Percentiles rank a stretch among this genome's conserved stretches.
Evolutionary conservation across 2,329 filamentous ascomycete genomes (phyloP).

Genomic region (Stagonosporopsis rhizophila): DNA sequence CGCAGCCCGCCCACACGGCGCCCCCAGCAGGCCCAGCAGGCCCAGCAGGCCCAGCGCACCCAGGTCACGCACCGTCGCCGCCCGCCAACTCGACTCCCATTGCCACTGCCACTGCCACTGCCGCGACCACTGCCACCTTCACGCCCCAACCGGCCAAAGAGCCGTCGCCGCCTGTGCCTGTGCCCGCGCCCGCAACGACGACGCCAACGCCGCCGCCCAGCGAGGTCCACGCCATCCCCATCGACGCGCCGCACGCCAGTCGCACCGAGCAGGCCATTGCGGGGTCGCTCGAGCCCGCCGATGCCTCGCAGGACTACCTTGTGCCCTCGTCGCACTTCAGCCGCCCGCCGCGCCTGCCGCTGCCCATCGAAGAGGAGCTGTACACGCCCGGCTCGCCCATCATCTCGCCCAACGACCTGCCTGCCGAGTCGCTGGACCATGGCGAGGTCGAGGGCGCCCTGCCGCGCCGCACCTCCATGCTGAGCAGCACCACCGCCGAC

Average conservation of each 20-base stretch:
- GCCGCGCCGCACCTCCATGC: slow-evolving; percentile 63
- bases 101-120: slow-evolving; percentile 37
- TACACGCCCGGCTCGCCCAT: slow-evolving; percentile 92
- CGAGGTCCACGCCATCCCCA: slow-evolving; percentile 47
- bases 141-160: no score
- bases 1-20: not conserved
- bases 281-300: slow-evolving; percentile 38
- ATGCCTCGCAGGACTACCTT: slow-evolving; percentile 48
- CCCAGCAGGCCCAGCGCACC: not conserved
- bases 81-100: not conserved
- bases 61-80: not conserved
- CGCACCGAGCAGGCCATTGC: slow-evolving; percentile 18
- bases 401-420: slow-evolving; percentile 71
- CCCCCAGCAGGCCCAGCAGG: slow-evolving; percentile 3
- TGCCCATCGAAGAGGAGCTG: slow-evolving; percentile 91
- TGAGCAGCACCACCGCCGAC: slow-evolving; percentile 68
- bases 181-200: slow-evolving; percentile 26
- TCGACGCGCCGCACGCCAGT: slow-evolving; percentile 30
- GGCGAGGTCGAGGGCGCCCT: slow-evolving; percentile 57
- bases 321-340: slow-evolving; percentile 56
- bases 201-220: slow-evolving; percentile 16
- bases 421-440: slow-evolving; percentile 53
- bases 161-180: not conserved
- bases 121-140: slow-evolving; percentile 9
- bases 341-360: slow-evolving; percentile 84